A percentile compares a stretch with the other conserved stretches of the same genome.
phyloP scores from a whole-genome alignment of 2,329 filamentous ascomycete genomes.

The Venturia carpophila region DNA sequence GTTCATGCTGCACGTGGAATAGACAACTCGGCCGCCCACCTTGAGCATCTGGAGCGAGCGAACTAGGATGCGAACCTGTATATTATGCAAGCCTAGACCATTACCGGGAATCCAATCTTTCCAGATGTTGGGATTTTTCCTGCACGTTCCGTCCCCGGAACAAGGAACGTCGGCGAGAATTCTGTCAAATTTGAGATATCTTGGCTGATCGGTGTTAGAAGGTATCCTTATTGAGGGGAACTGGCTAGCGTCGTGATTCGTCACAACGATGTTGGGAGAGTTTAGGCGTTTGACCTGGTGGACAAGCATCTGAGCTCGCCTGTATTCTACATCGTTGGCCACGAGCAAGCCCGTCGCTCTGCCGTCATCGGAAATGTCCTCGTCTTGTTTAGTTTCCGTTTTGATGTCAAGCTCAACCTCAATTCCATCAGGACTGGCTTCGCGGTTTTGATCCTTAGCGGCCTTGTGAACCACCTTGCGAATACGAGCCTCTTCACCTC shows the following conservation, averaged over 20 bases:
- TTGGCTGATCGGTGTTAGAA: constrained; percentile 45
- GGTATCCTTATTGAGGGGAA: constrained; percentile 89
- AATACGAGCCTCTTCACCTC: constrained; percentile 82
- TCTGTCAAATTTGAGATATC: constrained; percentile 92
- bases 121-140: constrained; percentile 93
- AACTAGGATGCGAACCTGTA: constrained; percentile 83
- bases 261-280: constrained; percentile 92
- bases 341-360: constrained; percentile 85
- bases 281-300: constrained; percentile 97
- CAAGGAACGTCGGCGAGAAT: constrained; percentile 96
- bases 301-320: constrained; percentile 91
- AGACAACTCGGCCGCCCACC: constrained; percentile 87
- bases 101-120: constrained; percentile 88
- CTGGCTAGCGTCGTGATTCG: constrained; percentile 93
- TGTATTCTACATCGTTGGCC: constrained; percentile 95
- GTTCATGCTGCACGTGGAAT: constrained; percentile 98
- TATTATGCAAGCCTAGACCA: constrained; percentile 76
- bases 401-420: constrained; percentile 24
- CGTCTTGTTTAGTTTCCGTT: constrained; percentile 26
- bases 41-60: constrained; percentile 94
- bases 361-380: constrained; percentile 64
- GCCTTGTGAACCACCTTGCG: constrained; percentile 59
- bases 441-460: constrained; percentile 52
- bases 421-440: constrained; percentile 41
- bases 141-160: constrained; percentile 85